These are phyloP conservation scores for Heliosperma pusillum DNA, from an alignment of 148 eudicot species.

Conservation along the genomic window DNA sequence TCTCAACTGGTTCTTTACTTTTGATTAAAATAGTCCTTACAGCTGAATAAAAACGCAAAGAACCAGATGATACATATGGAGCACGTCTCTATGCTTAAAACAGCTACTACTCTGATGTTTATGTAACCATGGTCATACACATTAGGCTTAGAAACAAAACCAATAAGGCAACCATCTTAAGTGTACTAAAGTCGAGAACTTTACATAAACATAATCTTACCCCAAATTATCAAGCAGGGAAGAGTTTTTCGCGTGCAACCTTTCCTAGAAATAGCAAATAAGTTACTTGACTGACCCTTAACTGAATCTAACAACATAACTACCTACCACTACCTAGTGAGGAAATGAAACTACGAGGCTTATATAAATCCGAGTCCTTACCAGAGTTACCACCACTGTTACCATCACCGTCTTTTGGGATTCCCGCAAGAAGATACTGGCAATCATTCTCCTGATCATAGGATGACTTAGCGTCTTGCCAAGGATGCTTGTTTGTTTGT, in stretches of 20 bases:
- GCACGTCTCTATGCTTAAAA: too few relatives aligned
- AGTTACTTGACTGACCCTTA: not conserved
- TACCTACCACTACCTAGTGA: not conserved
- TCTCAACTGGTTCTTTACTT: too few relatives aligned
- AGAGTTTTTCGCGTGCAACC: not conserved
- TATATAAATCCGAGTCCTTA: constrained; percentile 9
- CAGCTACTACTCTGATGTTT: too few relatives aligned
- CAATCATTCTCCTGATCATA: constrained; percentile 4
- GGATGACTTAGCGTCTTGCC: constrained; percentile 5
- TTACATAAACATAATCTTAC: not conserved
- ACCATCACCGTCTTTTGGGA: constrained; percentile 8
- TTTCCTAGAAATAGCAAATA: not conserved
- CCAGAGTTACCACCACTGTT: not conserved
- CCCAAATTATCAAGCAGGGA: not conserved
- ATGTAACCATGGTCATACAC: too few relatives aligned
- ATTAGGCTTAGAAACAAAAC: too few relatives aligned
- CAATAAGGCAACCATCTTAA: too few relatives aligned
- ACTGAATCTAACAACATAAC: not conserved
- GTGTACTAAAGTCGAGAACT: not conserved
- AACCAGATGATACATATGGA: too few relatives aligned
- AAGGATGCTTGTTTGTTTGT: constrained; percentile 7
- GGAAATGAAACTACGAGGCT: not conserved
- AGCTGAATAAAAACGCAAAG: too few relatives aligned
- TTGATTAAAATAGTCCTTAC: too few relatives aligned
- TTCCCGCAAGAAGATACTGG: constrained; percentile 1